These are phyloP conservation scores for Ensete glaucum DNA, from an alignment of 176 grass and related monocot species.

Conservation along the genomic window DNA sequence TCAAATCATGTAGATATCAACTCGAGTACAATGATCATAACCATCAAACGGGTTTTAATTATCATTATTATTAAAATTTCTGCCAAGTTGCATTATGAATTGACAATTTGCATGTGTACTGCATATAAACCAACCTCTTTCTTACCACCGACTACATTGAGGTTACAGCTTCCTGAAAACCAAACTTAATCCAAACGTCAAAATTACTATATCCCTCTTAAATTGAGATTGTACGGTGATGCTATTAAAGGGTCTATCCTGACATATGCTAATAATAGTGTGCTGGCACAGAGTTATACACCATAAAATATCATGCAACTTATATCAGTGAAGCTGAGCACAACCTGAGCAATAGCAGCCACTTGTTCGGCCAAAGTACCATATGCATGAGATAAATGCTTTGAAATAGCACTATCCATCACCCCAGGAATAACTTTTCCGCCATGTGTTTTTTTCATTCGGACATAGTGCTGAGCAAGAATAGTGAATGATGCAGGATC, in stretches of 20 bases:
- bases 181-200: neutral
- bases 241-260: neutral
- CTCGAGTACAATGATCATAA: neutral
- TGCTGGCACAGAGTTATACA: neutral
- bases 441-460: constrained; percentile 73
- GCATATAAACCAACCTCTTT: no score
- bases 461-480: constrained; percentile 69
- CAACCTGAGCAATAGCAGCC: constrained; percentile 79
- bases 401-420: constrained; percentile 79
- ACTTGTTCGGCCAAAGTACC: constrained; percentile 73
- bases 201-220: neutral
- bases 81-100: no score
- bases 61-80: no score
- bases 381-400: constrained; percentile 90
- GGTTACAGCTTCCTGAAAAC: neutral
- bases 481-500: constrained; percentile 64
- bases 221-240: neutral
- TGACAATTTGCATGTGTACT: no score
- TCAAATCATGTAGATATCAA: neutral
- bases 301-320: neutral
- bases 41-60: neutral
- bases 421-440: constrained; percentile 85
- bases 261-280: neutral
- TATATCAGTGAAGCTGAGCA: neutral
- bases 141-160: no score